Conservation (phyloP, 2,329 filamentous ascomycete genomes). For the Aspergillus vadensis region DNA sequence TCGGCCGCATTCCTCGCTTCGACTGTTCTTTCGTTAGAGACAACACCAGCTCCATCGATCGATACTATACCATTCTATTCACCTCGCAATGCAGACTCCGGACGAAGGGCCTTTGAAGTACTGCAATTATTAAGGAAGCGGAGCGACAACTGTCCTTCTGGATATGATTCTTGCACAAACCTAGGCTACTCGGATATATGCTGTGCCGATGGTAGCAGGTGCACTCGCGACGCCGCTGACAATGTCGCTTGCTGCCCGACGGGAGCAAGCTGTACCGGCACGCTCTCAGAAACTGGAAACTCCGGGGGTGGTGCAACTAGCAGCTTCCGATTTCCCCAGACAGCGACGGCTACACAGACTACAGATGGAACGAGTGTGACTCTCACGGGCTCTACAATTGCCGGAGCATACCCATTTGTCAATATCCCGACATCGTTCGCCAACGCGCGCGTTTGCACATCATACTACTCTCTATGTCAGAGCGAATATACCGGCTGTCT, state of each 20-base stretch:
- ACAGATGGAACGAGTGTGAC: conserved; percentile 26
- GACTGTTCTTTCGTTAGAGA: conserved; percentile 32
- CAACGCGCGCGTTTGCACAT: conserved; percentile 54
- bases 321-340: conserved; percentile 40
- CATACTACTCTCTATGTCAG: conserved; percentile 57
- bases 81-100: conserved; percentile 26
- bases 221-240: conserved; percentile 58
- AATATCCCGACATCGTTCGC: conserved; percentile 57
- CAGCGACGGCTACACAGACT: conserved; percentile 32
- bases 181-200: conserved; percentile 58
- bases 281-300: conserved; percentile 41
- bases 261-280: conserved; percentile 60
- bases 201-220: conserved; percentile 56
- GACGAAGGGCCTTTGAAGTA: conserved; percentile 32
- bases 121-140: conserved; percentile 35
- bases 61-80: conserved; percentile 34
- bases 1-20: conserved; percentile 35
- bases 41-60: conserved; percentile 22
- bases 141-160: conserved; percentile 50
- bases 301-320: conserved; percentile 22
- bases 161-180: conserved; percentile 56
- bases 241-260: conserved; percentile 64
- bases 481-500: conserved; percentile 50
- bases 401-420: conserved; percentile 56
- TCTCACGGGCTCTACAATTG: conserved; percentile 46